Evolutionary conservation across 2,329 filamentous ascomycete species (phyloP).

Genomic region (Thielaviopsis punctulata): DNA sequence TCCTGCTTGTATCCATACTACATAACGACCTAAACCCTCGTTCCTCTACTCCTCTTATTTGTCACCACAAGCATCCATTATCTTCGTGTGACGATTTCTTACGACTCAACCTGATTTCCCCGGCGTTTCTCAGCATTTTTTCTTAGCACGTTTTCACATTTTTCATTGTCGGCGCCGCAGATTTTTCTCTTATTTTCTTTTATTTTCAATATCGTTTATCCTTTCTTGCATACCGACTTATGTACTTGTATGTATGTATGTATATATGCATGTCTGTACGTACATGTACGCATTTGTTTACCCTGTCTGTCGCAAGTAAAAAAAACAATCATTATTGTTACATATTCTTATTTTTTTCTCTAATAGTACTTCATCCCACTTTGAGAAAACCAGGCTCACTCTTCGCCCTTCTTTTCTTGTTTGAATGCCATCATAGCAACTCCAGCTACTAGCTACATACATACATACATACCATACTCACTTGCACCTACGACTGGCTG

Average conservation of each 20-base stretch:
- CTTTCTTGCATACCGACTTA: too few relatives aligned
- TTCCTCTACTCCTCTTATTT: background rate
- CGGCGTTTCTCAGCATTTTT: background rate
- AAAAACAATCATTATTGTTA: too few relatives aligned
- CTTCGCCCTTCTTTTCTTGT: background rate
- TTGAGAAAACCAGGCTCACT: background rate
- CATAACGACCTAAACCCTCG: background rate
- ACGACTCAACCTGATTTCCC: background rate
- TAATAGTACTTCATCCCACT: background rate
- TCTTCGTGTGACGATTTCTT: background rate
- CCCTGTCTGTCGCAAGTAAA: background rate
- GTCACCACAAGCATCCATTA: background rate
- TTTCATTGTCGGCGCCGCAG: background rate
- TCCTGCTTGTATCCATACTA: too few relatives aligned
- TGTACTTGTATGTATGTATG: too few relatives aligned
- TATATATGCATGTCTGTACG: too few relatives aligned
- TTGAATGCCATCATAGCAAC: background rate
- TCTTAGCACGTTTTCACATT: background rate
- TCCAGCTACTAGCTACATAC: too few relatives aligned
- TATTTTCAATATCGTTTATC: background rate
- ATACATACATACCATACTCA: too few relatives aligned
- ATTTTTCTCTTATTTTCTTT: background rate
- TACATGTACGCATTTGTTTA: too few relatives aligned
- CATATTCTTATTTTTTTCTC: background rate
- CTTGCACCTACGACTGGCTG: background rate